phyloP scores from a whole-genome alignment of 306 rosid genomes.

The Sechiopsis laciniata region DNA sequence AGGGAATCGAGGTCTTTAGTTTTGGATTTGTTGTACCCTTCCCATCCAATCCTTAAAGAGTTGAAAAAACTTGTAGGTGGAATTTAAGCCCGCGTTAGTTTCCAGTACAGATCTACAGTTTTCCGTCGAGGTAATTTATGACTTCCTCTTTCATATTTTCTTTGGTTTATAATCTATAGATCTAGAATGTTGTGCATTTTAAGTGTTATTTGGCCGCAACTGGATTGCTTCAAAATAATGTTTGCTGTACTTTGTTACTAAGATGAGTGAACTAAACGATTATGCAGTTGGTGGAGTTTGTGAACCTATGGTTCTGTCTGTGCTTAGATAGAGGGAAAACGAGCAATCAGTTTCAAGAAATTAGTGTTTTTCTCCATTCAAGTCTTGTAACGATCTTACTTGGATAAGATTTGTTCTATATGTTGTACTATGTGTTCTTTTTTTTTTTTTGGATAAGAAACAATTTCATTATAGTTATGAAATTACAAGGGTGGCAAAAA shows the following conservation, averaged over 20 bases:
- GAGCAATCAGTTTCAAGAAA: neutral
- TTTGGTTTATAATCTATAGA: neutral
- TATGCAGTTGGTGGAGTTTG: neutral
- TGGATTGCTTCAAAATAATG: neutral
- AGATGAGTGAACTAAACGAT: neutral
- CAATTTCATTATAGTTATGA: too few species aligned
- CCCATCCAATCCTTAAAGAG: neutral
- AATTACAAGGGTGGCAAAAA: too few species aligned
- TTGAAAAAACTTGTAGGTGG: slow-evolving; percentile 51
- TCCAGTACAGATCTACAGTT: slow-evolving; percentile 68
- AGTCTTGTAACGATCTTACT: too few species aligned
- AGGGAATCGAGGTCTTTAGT: neutral
- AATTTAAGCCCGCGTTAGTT: slow-evolving; percentile 61
- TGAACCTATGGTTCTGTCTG: neutral
- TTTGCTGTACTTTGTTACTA: neutral
- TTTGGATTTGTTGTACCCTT: neutral
- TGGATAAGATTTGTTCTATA: too few species aligned
- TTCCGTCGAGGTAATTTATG: slow-evolving; percentile 56
- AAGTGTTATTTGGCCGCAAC: neutral
- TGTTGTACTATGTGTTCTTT: too few species aligned
- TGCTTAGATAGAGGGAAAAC: slow-evolving; percentile 5
- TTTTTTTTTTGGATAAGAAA: too few species aligned
- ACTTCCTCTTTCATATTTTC: slow-evolving; percentile 12
- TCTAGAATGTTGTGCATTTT: neutral
- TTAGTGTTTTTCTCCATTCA: neutral